Conservation (phyloP, 495 filamentous ascomycete genomes). For the Annulohypoxylon moriforme region DNA sequence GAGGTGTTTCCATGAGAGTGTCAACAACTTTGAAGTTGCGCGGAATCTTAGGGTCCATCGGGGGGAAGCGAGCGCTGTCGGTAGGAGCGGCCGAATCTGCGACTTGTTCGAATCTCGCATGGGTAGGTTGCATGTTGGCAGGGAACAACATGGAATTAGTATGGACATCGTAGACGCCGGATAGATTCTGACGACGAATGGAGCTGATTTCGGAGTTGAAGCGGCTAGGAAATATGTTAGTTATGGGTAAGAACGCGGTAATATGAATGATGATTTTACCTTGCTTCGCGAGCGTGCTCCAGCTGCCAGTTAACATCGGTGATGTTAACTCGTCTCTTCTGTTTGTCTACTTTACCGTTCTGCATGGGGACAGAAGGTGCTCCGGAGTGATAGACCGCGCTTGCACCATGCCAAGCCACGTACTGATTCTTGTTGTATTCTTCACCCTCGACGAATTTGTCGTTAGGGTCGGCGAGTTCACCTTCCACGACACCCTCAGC, state of each 20-base stretch:
- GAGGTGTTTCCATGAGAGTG: slow-evolving; percentile 71
- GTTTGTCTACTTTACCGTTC: slow-evolving; percentile 75
- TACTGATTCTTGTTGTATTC: slow-evolving; percentile 95
- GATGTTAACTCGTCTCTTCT: slow-evolving; percentile 87
- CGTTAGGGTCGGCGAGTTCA: slow-evolving; percentile 87
- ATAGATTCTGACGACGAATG: slow-evolving; percentile 71
- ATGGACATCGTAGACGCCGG: slow-evolving; percentile 90
- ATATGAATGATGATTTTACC: slow-evolving; percentile 62
- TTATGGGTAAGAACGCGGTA: neutral
- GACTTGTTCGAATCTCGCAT: slow-evolving; percentile 80
- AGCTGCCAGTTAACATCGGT: slow-evolving; percentile 98
- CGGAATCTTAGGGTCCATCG: slow-evolving; percentile 71
- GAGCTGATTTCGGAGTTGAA: slow-evolving; percentile 79
- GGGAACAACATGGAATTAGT: slow-evolving; percentile 92
- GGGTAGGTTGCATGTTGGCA: slow-evolving; percentile 87
- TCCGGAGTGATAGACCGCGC: slow-evolving; percentile 89
- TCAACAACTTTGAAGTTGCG: slow-evolving; percentile 83
- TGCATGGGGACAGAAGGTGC: slow-evolving; percentile 80
- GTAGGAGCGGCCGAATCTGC: slow-evolving; percentile 47
- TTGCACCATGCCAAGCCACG: slow-evolving; percentile 97
- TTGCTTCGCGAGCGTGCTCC: slow-evolving; percentile 90
- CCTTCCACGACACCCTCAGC: slow-evolving; percentile 88
- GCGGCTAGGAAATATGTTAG: slow-evolving; percentile 62
- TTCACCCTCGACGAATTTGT: slow-evolving; percentile 77
- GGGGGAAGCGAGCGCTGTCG: slow-evolving; percentile 65